Percentiles rank a stretch among this genome's conserved stretches.
Conservation (phyloP, 2,329 filamentous ascomycete species). For the Aspergillus sp. region DNA sequence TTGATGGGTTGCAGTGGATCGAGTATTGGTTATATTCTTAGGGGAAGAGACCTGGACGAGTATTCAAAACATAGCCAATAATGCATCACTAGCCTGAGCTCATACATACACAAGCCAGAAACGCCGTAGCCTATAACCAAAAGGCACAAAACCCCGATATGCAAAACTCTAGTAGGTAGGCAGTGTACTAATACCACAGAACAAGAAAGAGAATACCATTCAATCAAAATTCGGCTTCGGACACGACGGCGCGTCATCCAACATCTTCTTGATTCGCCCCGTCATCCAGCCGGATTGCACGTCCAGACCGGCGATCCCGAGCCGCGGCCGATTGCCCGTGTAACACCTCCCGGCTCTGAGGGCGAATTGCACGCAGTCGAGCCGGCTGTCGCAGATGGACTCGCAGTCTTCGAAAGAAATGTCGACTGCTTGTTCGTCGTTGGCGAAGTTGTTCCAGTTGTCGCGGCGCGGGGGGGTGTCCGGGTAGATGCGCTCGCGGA, state of each 20-base stretch:
- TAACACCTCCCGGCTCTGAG: slow-evolving; percentile 22
- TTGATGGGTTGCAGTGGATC: no score
- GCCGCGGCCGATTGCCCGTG: slow-evolving; percentile 20
- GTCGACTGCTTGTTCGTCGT: slow-evolving; percentile 19
- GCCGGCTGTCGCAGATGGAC: slow-evolving; percentile 15
- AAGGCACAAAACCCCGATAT: slow-evolving; percentile 1
- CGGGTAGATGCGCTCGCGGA: slow-evolving; percentile 28
- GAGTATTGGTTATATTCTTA: no score
- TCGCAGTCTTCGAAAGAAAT: slow-evolving; percentile 24
- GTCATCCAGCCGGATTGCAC: slow-evolving; percentile 11
- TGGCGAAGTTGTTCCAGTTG: slow-evolving; percentile 29
- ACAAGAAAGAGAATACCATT: slow-evolving; percentile 3
- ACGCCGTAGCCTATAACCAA: slow-evolving; percentile 1
- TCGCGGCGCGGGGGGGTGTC: slow-evolving; percentile 19
- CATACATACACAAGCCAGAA: no score
- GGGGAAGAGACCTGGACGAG: no score
- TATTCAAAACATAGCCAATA: no score
- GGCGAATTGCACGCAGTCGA: slow-evolving; percentile 23
- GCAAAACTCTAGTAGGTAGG: no score
- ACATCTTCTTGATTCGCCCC: slow-evolving; percentile 23
- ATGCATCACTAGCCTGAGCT: no score
- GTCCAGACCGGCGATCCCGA: slow-evolving; percentile 17
- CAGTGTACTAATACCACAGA: not conserved
- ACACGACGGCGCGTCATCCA: slow-evolving; percentile 19
- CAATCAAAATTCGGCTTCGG: slow-evolving; percentile 18